Conservation (phyloP, 2,329 filamentous ascomycete species). For the Fusarium buharicum region DNA sequence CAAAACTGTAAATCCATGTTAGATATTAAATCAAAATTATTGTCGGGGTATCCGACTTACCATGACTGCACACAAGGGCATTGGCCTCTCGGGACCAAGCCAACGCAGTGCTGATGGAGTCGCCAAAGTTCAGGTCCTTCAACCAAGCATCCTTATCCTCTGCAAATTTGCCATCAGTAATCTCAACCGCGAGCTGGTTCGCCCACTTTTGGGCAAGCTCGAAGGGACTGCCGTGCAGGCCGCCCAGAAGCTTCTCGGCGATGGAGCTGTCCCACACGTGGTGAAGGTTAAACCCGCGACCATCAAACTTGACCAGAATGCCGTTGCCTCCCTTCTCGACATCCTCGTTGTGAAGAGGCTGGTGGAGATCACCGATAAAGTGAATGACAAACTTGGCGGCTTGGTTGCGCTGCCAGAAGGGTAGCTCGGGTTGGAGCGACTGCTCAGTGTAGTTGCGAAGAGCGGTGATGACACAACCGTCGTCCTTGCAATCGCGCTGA, state of each 20-base stretch:
- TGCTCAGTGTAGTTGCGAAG: slow-evolving; percentile 70
- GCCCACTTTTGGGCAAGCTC: slow-evolving; percentile 66
- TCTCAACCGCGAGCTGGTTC: slow-evolving; percentile 62
- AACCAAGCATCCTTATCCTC: slow-evolving; percentile 64
- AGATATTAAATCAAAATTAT: slow-evolving; percentile 13
- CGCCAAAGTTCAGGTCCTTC: slow-evolving; percentile 63
- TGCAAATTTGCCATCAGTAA: slow-evolving; percentile 66
- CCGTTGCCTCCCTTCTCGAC: slow-evolving; percentile 74
- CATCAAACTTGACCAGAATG: slow-evolving; percentile 71
- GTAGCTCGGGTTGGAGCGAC: slow-evolving; percentile 59
- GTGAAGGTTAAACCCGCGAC: slow-evolving; percentile 71
- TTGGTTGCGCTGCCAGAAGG: slow-evolving; percentile 60
- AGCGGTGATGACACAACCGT: slow-evolving; percentile 71
- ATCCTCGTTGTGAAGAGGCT: slow-evolving; percentile 74
- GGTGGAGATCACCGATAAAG: slow-evolving; percentile 76
- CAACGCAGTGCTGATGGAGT: slow-evolving; percentile 66
- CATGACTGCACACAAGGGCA: slow-evolving; percentile 68
- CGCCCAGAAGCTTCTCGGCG: slow-evolving; percentile 71
- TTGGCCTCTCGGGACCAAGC: slow-evolving; percentile 73
- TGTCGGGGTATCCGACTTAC: slow-evolving; percentile 52
- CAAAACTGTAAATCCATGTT: slow-evolving; percentile 59
- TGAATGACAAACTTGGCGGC: slow-evolving; percentile 75
- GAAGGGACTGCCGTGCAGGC: slow-evolving; percentile 61
- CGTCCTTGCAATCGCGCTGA: slow-evolving; percentile 69
- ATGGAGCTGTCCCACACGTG: slow-evolving; percentile 79